Evolutionary conservation across 2,329 filamentous ascomycete species (phyloP).

Genomic region (Aspergillus aculeatus): DNA sequence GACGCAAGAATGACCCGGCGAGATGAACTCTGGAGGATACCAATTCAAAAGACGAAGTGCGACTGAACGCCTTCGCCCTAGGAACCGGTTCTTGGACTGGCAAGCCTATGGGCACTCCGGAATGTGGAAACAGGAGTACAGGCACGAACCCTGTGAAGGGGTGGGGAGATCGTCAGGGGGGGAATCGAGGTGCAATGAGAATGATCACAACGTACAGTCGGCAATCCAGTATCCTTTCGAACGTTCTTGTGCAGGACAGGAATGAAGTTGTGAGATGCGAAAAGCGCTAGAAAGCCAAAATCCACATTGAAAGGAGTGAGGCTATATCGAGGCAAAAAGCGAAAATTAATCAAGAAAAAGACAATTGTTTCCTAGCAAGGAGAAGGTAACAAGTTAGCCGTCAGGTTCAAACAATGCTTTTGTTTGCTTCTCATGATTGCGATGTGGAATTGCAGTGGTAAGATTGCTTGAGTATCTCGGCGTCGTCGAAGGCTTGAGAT

Average conservation of each 20-base stretch:
- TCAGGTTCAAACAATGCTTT: conserved; percentile 4
- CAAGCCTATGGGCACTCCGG: conserved; percentile 35
- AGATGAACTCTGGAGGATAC: conserved; percentile 37
- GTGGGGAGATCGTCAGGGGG: conserved; percentile 39
- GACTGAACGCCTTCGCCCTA: conserved; percentile 50
- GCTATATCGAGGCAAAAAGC: conserved; percentile 22
- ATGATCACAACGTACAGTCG: conserved; percentile 36
- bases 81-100: conserved; percentile 33
- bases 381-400: conserved; percentile 17
- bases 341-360: conserved; percentile 15
- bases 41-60: conserved; percentile 43
- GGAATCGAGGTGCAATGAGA: conserved; percentile 28
- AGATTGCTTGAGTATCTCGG: conserved; percentile 11
- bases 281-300: conserved; percentile 26
- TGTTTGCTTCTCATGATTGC: background rate
- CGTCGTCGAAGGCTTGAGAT: conserved; percentile 22
- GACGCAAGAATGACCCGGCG: conserved; percentile 42
- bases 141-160: conserved; percentile 43
- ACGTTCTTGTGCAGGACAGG: conserved; percentile 27
- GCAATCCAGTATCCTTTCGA: conserved; percentile 29
- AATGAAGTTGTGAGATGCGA: conserved; percentile 20
- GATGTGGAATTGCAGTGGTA: conserved; percentile 3
- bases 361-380: conserved; percentile 17
- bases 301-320: conserved; percentile 29
- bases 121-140: conserved; percentile 38